Percentiles rank a stretch among this genome's conserved stretches.
Conservation (phyloP, 441 rosid genomes). For the Populus hybrid region DNA sequence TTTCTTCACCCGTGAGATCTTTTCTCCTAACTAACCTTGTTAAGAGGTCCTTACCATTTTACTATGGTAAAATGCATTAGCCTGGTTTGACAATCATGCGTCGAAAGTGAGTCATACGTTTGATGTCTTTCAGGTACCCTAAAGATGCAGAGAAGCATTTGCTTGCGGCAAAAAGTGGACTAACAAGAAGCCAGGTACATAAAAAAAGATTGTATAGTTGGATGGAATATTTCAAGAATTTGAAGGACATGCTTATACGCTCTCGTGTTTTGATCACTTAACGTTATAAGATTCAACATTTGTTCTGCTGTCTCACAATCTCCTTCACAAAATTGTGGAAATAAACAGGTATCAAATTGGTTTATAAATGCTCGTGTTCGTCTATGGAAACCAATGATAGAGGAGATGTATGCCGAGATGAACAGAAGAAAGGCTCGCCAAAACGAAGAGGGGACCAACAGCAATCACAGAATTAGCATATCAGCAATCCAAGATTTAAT, state of each 20-base stretch:
- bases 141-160: slow-evolving; percentile 96
- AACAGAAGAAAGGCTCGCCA: slow-evolving; percentile 44
- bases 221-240: not conserved
- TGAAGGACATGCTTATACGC: not conserved
- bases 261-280: not conserved
- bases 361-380: slow-evolving; percentile 30
- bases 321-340: not conserved
- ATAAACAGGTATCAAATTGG: slow-evolving; percentile 83
- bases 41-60: not conserved
- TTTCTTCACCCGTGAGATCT: slow-evolving; percentile 87
- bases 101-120: not conserved
- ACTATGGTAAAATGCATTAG: not conserved
- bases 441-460: slow-evolving; percentile 30
- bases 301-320: not conserved
- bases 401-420: slow-evolving; percentile 87
- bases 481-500: slow-evolving; percentile 31
- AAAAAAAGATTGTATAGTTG: not conserved
- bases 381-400: slow-evolving; percentile 95
- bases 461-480: slow-evolving; percentile 27
- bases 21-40: not conserved
- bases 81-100: not conserved
- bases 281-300: too few relatives aligned
- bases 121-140: slow-evolving; percentile 60
- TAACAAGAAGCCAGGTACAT: slow-evolving; percentile 83
- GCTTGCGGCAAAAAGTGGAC: slow-evolving; percentile 80